These are phyloP conservation scores for Aspergillus sp. DNA, from an alignment of 2,329 filamentous ascomycete species.

Conservation along the genomic window DNA sequence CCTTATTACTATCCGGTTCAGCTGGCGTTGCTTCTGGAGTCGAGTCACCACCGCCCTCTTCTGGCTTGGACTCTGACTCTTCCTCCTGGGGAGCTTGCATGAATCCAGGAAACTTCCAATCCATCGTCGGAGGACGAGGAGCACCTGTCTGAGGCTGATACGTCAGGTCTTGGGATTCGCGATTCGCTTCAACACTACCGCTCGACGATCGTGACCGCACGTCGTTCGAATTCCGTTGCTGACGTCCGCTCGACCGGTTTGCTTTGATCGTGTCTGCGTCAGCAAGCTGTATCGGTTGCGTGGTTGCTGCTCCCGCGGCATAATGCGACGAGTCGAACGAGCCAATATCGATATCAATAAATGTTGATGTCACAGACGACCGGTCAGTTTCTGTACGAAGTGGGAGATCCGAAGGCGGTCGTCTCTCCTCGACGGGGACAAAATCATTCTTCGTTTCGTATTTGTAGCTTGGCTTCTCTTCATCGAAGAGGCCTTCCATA, in stretches of 20 bases:
- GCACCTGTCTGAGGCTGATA: conserved; percentile 29
- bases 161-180: conserved; percentile 19
- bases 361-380: conserved; percentile 41
- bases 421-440: conserved; percentile 35
- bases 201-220: conserved; percentile 25
- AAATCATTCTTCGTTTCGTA: conserved; percentile 48
- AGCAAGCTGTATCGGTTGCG: conserved; percentile 44
- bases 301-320: conserved; percentile 44
- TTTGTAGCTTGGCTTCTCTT: conserved; percentile 48
- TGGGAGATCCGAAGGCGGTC: conserved; percentile 48
- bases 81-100: conserved; percentile 13
- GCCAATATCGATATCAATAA: conserved; percentile 51
- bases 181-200: conserved; percentile 18
- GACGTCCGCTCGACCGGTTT: conserved; percentile 43
- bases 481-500: conserved; percentile 52
- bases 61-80: conserved; percentile 1
- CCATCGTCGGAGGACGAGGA: conserved; percentile 39
- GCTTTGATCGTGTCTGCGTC: conserved; percentile 50
- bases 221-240: conserved; percentile 31
- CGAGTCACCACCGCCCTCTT: conserved; percentile 4
- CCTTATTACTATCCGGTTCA: conserved; percentile 12
- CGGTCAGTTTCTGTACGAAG: conserved; percentile 40
- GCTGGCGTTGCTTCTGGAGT: conserved; percentile 8
- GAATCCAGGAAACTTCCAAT: conserved; percentile 39
- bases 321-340: conserved; percentile 44